Percentiles rank a stretch among this genome's conserved stretches.
Conservation (phyloP, 2,329 filamentous ascomycete species). For the Paraphaeosphaeria sporulosa region DNA sequence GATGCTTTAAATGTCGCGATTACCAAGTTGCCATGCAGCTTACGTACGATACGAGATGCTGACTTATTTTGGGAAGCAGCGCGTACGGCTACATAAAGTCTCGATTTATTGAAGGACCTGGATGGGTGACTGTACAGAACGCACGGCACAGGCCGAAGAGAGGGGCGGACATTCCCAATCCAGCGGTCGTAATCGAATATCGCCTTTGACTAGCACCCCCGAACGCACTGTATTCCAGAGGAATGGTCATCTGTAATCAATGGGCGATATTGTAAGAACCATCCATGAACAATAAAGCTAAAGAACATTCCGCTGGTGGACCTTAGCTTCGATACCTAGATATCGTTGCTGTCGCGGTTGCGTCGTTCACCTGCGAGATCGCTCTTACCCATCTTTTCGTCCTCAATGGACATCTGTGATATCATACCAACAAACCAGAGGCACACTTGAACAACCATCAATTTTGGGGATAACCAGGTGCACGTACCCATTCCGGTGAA, state of each 20-base stretch:
- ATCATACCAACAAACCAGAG: too few species aligned
- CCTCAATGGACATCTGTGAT: too few species aligned
- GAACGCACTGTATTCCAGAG: background rate
- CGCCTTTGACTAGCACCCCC: background rate
- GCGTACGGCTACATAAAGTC: background rate
- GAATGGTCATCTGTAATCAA: background rate
- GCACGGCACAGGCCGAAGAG: background rate
- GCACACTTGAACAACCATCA: background rate
- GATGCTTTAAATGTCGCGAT: background rate
- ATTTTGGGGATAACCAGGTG: background rate
- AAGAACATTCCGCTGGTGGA: too few species aligned
- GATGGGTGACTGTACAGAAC: background rate
- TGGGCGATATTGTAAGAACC: too few species aligned
- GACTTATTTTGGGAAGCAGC: background rate
- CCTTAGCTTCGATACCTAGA: too few species aligned
- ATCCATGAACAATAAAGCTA: too few species aligned
- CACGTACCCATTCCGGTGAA: background rate
- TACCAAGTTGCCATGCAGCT: background rate
- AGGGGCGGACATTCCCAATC: background rate
- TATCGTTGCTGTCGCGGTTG: too few species aligned
- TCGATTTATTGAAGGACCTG: background rate
- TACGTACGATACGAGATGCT: background rate
- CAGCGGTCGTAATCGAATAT: background rate
- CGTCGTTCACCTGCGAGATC: too few species aligned
- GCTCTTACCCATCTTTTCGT: too few species aligned